phyloP scores from a whole-genome alignment of 768 basidiomycete species.

The Paxillus rubicundulus region DNA sequence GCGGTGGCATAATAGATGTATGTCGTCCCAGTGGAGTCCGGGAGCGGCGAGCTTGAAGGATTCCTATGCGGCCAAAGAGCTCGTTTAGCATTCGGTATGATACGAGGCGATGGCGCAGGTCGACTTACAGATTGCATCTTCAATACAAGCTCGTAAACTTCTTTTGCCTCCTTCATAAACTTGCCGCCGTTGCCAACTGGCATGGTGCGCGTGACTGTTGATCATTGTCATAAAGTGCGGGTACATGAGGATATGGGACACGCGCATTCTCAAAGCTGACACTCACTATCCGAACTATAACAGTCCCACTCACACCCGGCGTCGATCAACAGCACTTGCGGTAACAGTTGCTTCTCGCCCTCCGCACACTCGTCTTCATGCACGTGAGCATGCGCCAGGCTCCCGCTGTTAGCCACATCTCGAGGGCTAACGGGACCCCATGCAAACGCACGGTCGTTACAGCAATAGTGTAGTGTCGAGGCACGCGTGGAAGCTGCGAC shows the following conservation, averaged over 20 bases:
- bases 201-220: constrained; percentile 73
- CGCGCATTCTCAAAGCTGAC: no score
- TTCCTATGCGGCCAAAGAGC: constrained; percentile 43
- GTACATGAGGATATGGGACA: not conserved
- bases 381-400: constrained; percentile 40
- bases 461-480: constrained; percentile 91
- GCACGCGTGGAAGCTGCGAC: constrained; percentile 86
- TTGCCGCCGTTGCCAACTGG: constrained; percentile 93
- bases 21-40: constrained; percentile 85
- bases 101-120: not conserved
- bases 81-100: not conserved
- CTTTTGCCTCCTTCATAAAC: constrained; percentile 77
- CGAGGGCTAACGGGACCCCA: constrained; percentile 70
- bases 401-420: constrained; percentile 53
- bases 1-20: constrained; percentile 82
- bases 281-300: constrained; percentile 63
- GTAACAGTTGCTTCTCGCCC: constrained; percentile 40
- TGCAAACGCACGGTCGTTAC: constrained; percentile 83
- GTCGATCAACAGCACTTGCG: constrained; percentile 86
- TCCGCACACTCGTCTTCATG: not conserved
- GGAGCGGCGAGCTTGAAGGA: constrained; percentile 70
- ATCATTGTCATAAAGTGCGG: constrained; percentile 36
- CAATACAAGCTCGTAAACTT: constrained; percentile 84
- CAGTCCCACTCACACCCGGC: constrained; percentile 89
- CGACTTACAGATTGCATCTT: constrained; percentile 81